Evolutionary conservation across 306 rosid species (phyloP).

Genomic region (Luffa acutangula): DNA sequence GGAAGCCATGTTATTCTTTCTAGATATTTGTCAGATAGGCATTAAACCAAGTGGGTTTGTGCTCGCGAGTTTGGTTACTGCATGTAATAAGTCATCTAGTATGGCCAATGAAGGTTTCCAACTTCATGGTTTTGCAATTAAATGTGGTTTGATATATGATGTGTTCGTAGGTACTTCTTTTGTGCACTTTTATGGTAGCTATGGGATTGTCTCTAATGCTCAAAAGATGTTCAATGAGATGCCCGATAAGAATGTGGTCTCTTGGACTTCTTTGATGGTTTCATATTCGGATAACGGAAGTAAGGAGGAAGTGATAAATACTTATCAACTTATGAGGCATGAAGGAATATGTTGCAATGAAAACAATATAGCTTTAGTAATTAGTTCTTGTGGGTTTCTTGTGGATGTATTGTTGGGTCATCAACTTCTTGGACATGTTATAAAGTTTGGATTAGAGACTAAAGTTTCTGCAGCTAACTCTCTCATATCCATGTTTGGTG

Average conservation of each 20-base stretch:
- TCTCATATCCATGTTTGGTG: slow-evolving; percentile 68
- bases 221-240: slow-evolving; percentile 54
- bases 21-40: slow-evolving; percentile 31
- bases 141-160: slow-evolving; percentile 44
- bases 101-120: slow-evolving; percentile 51
- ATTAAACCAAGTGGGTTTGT: slow-evolving; percentile 45
- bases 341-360: slow-evolving; percentile 42
- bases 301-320: slow-evolving; percentile 34
- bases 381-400: slow-evolving; percentile 63
- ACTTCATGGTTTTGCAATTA: slow-evolving; percentile 61
- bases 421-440: slow-evolving; percentile 56
- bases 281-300: slow-evolving; percentile 44
- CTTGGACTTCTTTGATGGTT: slow-evolving; percentile 95
- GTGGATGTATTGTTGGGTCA: slow-evolving; percentile 48
- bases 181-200: slow-evolving; percentile 63
- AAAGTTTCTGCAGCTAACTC: slow-evolving; percentile 67
- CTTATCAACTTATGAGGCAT: slow-evolving; percentile 39
- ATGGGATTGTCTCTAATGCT: slow-evolving; percentile 37
- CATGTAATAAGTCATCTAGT: slow-evolving; percentile 65
- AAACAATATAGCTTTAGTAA: slow-evolving; percentile 51
- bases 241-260: slow-evolving; percentile 66
- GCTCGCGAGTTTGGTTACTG: slow-evolving; percentile 65
- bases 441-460: slow-evolving; percentile 52
- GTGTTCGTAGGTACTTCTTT: slow-evolving; percentile 74
- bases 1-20: slow-evolving; percentile 49